Base-by-base conservation (phyloP, 352 stramenopile genomes). In the Phytopythium aichiense region DNA sequence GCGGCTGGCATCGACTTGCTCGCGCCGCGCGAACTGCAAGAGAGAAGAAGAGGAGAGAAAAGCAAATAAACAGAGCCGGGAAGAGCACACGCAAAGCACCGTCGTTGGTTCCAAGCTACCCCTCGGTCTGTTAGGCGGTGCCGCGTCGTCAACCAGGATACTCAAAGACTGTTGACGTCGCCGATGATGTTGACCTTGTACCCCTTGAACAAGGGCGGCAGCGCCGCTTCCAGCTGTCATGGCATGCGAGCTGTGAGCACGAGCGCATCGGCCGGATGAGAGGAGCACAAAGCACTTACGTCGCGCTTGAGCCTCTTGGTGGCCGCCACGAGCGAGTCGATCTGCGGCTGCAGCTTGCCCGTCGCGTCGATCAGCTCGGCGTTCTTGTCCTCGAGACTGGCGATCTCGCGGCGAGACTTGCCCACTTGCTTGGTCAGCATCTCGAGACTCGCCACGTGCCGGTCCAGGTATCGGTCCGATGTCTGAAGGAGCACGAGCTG, bases 171-270 rank as follows among this genome's bases (percentile, higher is more conserved):
- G 76, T 91, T 92, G 45, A 93, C 71, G 28, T 91, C 84, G 28
- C 84, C 84, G n/a, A 91, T 71, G 60, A 94, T 88, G 67, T 89
- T 89, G 30, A 94, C 79, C 51, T 81, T 84, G 72, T 88, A 84
- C 8, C 84, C 84, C 66, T 89, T 89, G 60, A 92, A 94, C 22
- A 94, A 59, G 22, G 72, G 40, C 4, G 82, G 81, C 53, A 94
- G 53, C 13, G 71, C 72, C 38, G 51, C 64, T 68, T 94, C 82
- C 52, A 94, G 52, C 79, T 91, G 53, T 15, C 48, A 45, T 3
- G 43, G 37, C 56, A 60, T 16, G 35, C 35, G 20, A 37, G n/a
- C 5, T 13, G 40, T 49, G 4, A n/a, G 16, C 18, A 49, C 22
- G n/a, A 49, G 42, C 4, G 20, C 13, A 2, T n/a, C 2, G 11